phyloP scores from a whole-genome alignment of 2,329 filamentous ascomycete genomes.

The Fusarium luffae region DNA sequence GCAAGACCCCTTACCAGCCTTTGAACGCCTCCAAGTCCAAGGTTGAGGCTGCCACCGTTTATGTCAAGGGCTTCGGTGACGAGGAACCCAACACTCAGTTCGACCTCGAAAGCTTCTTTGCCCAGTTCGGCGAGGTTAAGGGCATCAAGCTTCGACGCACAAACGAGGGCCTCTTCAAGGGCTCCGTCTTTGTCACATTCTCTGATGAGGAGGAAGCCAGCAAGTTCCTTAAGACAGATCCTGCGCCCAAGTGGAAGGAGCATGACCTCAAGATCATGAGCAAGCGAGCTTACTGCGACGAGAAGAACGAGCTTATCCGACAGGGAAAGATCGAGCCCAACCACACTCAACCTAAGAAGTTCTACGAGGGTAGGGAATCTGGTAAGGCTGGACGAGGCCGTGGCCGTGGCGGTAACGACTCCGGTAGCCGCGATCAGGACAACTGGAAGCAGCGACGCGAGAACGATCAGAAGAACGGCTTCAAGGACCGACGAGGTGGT shows the following conservation, averaged over 20 bases:
- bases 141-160: slow-evolving; percentile 87
- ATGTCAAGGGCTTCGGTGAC: slow-evolving; percentile 93
- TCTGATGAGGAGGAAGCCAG: slow-evolving; percentile 79
- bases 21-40: slow-evolving; percentile 69
- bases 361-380: slow-evolving; percentile 61
- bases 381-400: slow-evolving; percentile 55
- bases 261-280: slow-evolving; percentile 83
- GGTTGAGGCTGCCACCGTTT: slow-evolving; percentile 80
- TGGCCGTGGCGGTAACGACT: slow-evolving; percentile 51
- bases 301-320: slow-evolving; percentile 78
- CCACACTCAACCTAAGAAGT: slow-evolving; percentile 54
- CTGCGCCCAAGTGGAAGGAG: slow-evolving; percentile 85
- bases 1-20: slow-evolving; percentile 77
- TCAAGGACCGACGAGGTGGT: slow-evolving; percentile 60
- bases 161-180: slow-evolving; percentile 84
- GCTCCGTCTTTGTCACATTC: slow-evolving; percentile 96
- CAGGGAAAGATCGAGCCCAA: slow-evolving; percentile 75
- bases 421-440: slow-evolving; percentile 59
- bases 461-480: slow-evolving; percentile 69
- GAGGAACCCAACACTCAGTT: slow-evolving; percentile 89
- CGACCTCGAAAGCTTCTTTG: slow-evolving; percentile 93
- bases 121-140: slow-evolving; percentile 80
- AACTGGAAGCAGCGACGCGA: slow-evolving; percentile 75
- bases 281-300: slow-evolving; percentile 88
- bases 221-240: slow-evolving; percentile 82